A percentile compares a stretch with the other conserved stretches of the same genome.
Conservation (phyloP, 2,329 filamentous ascomycete species). For the Pestalotiopsis sp. region DNA sequence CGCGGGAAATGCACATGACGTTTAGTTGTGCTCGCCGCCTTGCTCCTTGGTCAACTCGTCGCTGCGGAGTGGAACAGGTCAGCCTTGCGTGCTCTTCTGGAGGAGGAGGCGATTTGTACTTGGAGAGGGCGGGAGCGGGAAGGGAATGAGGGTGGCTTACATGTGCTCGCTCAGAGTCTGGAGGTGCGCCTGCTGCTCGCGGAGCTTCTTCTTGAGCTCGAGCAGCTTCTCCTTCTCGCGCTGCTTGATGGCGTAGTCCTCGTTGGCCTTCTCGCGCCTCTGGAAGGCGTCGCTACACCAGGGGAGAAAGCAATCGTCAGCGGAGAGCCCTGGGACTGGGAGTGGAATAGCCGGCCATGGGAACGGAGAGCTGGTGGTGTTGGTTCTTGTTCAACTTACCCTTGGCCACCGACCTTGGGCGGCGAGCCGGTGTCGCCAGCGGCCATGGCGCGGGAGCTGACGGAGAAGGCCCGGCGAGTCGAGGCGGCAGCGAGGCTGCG, state of each 20-base stretch:
- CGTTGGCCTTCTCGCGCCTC: slow-evolving; percentile 84
- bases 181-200: slow-evolving; percentile 80
- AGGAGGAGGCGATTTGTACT: too few relatives aligned
- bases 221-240: slow-evolving; percentile 90
- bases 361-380: background rate
- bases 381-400: slow-evolving; percentile 45
- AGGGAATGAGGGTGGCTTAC: slow-evolving; percentile 50
- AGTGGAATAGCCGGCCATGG: background rate
- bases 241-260: slow-evolving; percentile 82
- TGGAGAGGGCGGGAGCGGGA: background rate
- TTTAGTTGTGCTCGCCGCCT: slow-evolving; percentile 68
- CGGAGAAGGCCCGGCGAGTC: slow-evolving; percentile 62
- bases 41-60: slow-evolving; percentile 76
- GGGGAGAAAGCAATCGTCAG: slow-evolving; percentile 13
- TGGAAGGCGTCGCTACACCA: slow-evolving; percentile 81
- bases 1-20: slow-evolving; percentile 5
- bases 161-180: slow-evolving; percentile 86
- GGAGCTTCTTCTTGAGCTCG: slow-evolving; percentile 73
- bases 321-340: background rate
- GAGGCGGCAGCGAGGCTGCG: slow-evolving; percentile 55
- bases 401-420: slow-evolving; percentile 53
- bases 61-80: slow-evolving; percentile 44
- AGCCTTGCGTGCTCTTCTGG: slow-evolving; percentile 12
- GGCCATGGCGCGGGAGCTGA: slow-evolving; percentile 63
- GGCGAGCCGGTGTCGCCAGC: slow-evolving; percentile 72